phyloP scores from a whole-genome alignment of 2,329 filamentous ascomycete species.

The Colletotrichum truncatum region DNA sequence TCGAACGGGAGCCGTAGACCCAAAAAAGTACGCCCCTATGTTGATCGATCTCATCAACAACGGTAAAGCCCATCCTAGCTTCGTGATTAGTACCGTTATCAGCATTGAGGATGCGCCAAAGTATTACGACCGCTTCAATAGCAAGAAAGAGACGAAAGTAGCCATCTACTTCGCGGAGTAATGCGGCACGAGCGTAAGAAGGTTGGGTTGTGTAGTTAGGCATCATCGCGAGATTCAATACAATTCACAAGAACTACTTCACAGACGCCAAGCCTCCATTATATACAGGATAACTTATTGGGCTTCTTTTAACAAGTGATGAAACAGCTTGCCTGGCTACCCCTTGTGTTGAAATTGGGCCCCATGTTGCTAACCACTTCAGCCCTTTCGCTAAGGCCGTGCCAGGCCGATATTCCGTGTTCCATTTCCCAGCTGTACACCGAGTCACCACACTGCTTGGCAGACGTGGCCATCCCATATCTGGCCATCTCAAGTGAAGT shows the following conservation, averaged over 20 bases:
- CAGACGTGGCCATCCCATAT: too few relatives aligned
- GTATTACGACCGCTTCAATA: slow-evolving; percentile 37
- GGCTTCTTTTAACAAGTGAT: too few relatives aligned
- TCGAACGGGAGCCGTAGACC: slow-evolving; percentile 5
- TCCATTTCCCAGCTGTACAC: too few relatives aligned
- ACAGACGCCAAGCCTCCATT: too few relatives aligned
- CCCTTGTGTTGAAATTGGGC: too few relatives aligned
- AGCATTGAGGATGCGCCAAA: slow-evolving; percentile 38
- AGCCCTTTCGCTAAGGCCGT: too few relatives aligned
- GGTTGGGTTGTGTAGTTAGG: neutral
- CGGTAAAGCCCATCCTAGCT: slow-evolving; percentile 37
- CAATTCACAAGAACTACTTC: neutral
- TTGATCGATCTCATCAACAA: slow-evolving; percentile 33
- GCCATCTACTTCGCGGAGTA: neutral
- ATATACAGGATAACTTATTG: too few relatives aligned
- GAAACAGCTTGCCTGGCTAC: too few relatives aligned
- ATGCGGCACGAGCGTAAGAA: neutral
- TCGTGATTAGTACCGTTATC: slow-evolving; percentile 38
- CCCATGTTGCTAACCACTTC: too few relatives aligned
- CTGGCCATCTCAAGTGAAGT: too few relatives aligned
- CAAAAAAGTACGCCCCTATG: slow-evolving; percentile 10
- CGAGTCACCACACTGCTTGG: too few relatives aligned
- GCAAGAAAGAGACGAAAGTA: slow-evolving; percentile 35
- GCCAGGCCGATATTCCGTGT: too few relatives aligned
- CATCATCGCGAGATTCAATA: neutral